phyloP scores from a whole-genome alignment of 345 rosid genomes.

The Lepidium aucheri region DNA sequence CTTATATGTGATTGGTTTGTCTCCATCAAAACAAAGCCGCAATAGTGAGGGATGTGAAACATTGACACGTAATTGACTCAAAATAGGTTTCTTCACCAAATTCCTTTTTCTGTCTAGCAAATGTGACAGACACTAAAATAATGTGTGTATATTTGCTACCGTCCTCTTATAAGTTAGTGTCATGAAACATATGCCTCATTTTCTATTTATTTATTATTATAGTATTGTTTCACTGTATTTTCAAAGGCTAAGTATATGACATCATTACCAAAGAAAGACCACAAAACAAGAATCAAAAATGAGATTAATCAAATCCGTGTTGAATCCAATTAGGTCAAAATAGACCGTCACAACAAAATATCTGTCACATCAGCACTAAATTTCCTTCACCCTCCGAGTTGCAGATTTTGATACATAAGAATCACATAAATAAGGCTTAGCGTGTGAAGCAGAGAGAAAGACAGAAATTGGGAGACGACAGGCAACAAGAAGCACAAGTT shows the following conservation, averaged over 20 bases:
- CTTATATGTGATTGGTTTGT: background rate
- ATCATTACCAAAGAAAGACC: background rate
- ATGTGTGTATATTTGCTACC: background rate
- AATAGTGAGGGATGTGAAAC: background rate
- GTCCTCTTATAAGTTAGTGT: background rate
- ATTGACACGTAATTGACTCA: slow-evolving; percentile 1
- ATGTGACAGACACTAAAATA: slow-evolving; percentile 2
- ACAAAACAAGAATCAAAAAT: background rate
- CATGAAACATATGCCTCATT: slow-evolving; percentile 16
- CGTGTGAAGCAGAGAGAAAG: background rate
- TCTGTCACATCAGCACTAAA: background rate
- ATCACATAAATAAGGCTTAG: background rate
- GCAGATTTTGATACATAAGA: background rate
- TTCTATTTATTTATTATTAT: background rate
- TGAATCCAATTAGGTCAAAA: slow-evolving; percentile 8
- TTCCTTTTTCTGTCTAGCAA: background rate
- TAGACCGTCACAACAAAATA: slow-evolving; percentile 10
- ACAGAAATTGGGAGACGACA: slow-evolving; percentile 10
- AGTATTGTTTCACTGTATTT: background rate
- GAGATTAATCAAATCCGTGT: slow-evolving; percentile 10
- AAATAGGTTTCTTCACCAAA: slow-evolving; percentile 2
- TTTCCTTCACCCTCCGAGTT: background rate
- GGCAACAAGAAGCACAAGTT: slow-evolving; percentile 21
- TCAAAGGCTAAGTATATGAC: background rate
- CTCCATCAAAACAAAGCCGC: background rate